Evolutionary conservation across 2,329 filamentous ascomycete species (phyloP), one percentile per base, ranked within the genome.

Genomic region (Sordariomycetes sp.): DNA sequence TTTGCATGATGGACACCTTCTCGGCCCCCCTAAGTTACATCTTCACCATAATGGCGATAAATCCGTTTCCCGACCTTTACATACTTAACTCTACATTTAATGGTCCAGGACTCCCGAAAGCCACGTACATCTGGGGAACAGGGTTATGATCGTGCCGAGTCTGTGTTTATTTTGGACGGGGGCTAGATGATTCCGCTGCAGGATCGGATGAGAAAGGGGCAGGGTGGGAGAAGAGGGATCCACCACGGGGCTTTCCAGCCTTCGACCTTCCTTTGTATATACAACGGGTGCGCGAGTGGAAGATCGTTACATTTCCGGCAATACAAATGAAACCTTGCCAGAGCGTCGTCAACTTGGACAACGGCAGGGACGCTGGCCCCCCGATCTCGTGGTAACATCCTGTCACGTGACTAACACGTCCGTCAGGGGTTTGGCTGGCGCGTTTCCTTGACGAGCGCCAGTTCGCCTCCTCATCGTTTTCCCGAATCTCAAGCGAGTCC

Each of bases 401-500:
- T 20, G 8, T 48, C 43, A 48, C 43, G 43, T 48, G 43, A 48
- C 10, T 16, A 40, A 40, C 34, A 14, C 34, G 7, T 14, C 37
- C 12, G 37, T 35, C 34, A 12, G 34, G 34, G 34, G 10, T 40
- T 11, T 16, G 5, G 18, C 18, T 11, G 5, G 37, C 37, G n/a
- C n/a, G n/a, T n/a, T n/a, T n/a, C 43, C 18, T 24, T 20, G 50
- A 56, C 14, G 48, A 55, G 22, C 28, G 28, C 37, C 54, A 55
- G 35, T 46, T 48, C 43, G 43, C n/a, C 43, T 22, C 16, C 18
- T 22, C n/a, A 7, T 7, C 43, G 25, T 57, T 57, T 57, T 57
- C 28, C 55, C 55, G 55, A 57, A 34, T 40, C 55, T 57, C 55
- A 35, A 57, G 55, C 55, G 55, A 52, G 37, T 50, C 50, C 52